A percentile compares a stretch with the other conserved stretches of the same genome.
These are phyloP conservation scores for Kluyveromyces lactis DNA, from an alignment of 805 yeast genomes.

Conservation along the genomic window DNA sequence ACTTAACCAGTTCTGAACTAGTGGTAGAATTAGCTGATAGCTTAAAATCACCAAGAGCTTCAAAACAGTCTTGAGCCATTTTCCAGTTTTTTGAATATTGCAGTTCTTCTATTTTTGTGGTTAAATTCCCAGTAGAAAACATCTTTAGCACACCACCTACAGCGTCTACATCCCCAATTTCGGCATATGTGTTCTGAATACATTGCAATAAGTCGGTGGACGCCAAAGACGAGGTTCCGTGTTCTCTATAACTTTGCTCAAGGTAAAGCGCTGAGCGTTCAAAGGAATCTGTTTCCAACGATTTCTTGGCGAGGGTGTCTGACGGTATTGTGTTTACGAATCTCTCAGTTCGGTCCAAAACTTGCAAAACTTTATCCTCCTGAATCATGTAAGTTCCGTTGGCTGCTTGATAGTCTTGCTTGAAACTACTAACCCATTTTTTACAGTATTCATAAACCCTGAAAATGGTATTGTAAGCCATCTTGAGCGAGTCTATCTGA, in stretches of 20 bases:
- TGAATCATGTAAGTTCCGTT: constrained; percentile 22
- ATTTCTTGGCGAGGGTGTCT: constrained; percentile 62
- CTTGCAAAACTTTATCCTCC: constrained; percentile 16
- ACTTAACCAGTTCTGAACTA: constrained; percentile 15
- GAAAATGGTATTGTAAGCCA: constrained; percentile 67
- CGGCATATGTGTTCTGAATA: constrained; percentile 76
- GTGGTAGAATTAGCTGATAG: constrained; percentile 24
- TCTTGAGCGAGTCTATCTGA: constrained; percentile 49
- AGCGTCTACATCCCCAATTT: constrained; percentile 82
- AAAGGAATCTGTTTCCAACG: constrained; percentile 75
- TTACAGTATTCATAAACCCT: constrained; percentile 74
- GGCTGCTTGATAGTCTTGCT: constrained; percentile 25
- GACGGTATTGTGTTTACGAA: constrained; percentile 56
- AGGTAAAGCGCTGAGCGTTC: constrained; percentile 81
- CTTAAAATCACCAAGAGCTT: constrained; percentile 44
- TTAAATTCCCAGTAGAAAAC: constrained; percentile 58
- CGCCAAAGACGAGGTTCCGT: constrained; percentile 22
- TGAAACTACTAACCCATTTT: constrained; percentile 54
- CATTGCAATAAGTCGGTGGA: constrained; percentile 32
- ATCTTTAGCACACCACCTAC: constrained; percentile 75
- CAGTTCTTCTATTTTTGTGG: constrained; percentile 71
- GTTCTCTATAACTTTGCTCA: constrained; percentile 59
- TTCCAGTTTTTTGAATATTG: constrained; percentile 84
- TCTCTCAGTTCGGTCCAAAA: constrained; percentile 31
- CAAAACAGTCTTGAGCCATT: constrained; percentile 78